Percentiles rank a stretch among this genome's conserved stretches.
Conservation (phyloP, 306 rosid species). For the Cucumis melo region DNA sequence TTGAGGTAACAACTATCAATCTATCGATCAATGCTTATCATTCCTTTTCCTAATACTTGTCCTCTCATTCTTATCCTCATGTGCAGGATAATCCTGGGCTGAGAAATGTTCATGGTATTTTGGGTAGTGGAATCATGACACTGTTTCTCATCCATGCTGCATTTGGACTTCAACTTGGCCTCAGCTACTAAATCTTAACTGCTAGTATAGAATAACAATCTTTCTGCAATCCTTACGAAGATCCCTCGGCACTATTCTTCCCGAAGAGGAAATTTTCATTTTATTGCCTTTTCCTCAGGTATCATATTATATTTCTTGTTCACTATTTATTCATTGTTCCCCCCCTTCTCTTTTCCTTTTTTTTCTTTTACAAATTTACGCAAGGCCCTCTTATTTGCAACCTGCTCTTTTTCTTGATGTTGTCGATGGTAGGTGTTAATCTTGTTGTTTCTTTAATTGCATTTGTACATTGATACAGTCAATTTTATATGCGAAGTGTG, state of each 20-base stretch:
- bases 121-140: constrained; percentile 87
- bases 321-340: background rate
- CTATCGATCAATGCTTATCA: background rate
- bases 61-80: background rate
- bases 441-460: background rate
- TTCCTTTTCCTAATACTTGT: background rate
- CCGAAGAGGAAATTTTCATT: background rate
- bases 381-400: background rate
- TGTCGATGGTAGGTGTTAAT: background rate
- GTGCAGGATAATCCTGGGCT: constrained; percentile 69
- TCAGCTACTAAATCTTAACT: constrained; percentile 32
- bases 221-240: no score
- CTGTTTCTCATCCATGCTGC: constrained; percentile 73
- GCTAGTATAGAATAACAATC: background rate
- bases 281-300: background rate
- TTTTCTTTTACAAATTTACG: background rate
- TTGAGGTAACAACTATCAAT: constrained; percentile 48
- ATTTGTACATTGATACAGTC: background rate
- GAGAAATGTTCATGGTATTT: constrained; percentile 62
- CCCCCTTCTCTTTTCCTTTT: no score
- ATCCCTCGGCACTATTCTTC: background rate
- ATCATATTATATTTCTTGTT: background rate
- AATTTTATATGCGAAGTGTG: background rate
- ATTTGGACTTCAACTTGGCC: constrained; percentile 77
- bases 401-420: background rate